phyloP scores from a whole-genome alignment of 2,329 filamentous ascomycete genomes.

The Hymenoscyphus linearis region DNA sequence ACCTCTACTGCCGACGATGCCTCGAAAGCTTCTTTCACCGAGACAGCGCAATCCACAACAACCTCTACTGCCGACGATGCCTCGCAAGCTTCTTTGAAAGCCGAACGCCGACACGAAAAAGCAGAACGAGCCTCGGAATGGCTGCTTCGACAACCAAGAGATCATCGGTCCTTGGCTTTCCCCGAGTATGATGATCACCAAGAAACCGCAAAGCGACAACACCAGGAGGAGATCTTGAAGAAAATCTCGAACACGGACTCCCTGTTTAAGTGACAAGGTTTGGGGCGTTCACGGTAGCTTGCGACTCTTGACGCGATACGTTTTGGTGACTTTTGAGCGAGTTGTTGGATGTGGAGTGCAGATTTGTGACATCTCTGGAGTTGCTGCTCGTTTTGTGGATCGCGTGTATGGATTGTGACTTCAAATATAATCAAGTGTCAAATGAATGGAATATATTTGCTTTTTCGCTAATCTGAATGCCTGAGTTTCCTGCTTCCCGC shows the following conservation, averaged over 20 bases:
- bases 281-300: neutral
- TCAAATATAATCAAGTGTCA: neutral
- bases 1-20: no score
- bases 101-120: neutral
- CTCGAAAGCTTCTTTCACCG: neutral
- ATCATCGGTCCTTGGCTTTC: neutral
- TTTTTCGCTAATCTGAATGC: no score
- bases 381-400: neutral
- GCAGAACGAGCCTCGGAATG: neutral
- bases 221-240: neutral
- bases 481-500: no score
- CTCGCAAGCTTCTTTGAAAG: neutral
- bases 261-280: neutral
- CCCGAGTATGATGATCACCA: conserved; percentile 1
- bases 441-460: neutral
- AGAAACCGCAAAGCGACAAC: neutral
- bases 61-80: no score
- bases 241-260: neutral
- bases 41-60: neutral
- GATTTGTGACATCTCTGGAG: neutral
- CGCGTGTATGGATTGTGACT: neutral
- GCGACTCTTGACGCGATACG: neutral
- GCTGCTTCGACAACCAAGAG: neutral
- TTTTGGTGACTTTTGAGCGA: neutral
- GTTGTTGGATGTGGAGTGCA: neutral